Base-by-base conservation (phyloP, 2,329 filamentous ascomycete genomes). In the Parasarocladium wereldwijsianum region DNA sequence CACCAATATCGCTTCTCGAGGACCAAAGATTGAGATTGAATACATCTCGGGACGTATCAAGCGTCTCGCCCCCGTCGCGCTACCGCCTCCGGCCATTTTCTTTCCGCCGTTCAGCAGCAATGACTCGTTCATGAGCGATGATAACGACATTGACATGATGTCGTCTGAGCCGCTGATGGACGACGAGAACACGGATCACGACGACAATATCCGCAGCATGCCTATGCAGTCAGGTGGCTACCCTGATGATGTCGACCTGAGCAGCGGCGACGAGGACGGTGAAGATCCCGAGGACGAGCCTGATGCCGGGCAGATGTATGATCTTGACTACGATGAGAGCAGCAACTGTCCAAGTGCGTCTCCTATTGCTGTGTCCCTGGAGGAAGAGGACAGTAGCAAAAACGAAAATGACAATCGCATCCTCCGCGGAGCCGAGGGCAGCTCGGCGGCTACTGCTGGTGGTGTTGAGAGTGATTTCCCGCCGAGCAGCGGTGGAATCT, bases 51-150 rank as follows among this genome's bases (percentile, higher is more conserved):
- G 51, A 3, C 51, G 48, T 6, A 47, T 65, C 29, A 58, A 52
- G 33, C 54, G 50, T 9, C 45, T 69, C 6, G 47, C 55, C 0
- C 65, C 67, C 0, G 53, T 60, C 0, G 47, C 62, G 1, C 52
- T 72, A 0, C 67, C 67, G 0, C 65, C 65, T 0, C 63, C 67
- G 0, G 55, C 58, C 3, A 61, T 63, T 34, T 70, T 65, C 42
- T 61, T 63, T 38, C 59, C 58, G 0, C 57, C 57, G 0, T 58
- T 63, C 24, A 64, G 59, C 35, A 43, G 53, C 8, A 58, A 58
- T 25, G 44, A 49, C 5, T 55, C 49, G 3, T 42, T 42, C n/a
- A 31, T 33, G 7, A 48, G 44, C 0, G 45, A 52, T 0, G 38
- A 39, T 3, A 46, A 48, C 7, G 44, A 46, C 5, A 47, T 49